These are phyloP conservation scores for Zizania latifolia DNA, from an alignment of 176 grass and related monocot species.

Conservation along the genomic window DNA sequence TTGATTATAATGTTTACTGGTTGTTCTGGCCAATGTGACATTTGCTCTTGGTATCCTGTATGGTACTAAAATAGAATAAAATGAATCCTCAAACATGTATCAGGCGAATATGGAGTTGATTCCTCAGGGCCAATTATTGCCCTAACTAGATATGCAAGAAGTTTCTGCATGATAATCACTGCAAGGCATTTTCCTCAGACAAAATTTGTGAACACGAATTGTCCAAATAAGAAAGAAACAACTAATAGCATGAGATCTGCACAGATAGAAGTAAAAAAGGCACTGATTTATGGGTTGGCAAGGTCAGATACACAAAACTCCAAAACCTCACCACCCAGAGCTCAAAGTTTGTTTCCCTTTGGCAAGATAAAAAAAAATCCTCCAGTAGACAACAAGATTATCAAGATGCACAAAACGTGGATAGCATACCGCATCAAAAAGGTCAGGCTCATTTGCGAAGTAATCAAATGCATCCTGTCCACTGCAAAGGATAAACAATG, in stretches of 20 bases:
- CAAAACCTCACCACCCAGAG: background rate
- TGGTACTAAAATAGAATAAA: slow-evolving; percentile 73
- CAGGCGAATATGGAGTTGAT: background rate
- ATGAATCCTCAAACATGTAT: slow-evolving; percentile 14
- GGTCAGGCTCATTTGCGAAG: slow-evolving; percentile 71
- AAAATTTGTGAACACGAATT: slow-evolving; percentile 1
- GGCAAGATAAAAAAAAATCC: background rate
- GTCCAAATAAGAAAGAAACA: background rate
- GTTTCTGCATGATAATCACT: background rate
- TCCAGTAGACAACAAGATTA: background rate
- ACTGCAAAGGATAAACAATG: slow-evolving; percentile 38
- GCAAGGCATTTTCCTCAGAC: background rate
- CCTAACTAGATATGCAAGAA: background rate
- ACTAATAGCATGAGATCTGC: background rate
- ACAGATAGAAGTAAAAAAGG: background rate
- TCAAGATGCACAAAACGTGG: background rate
- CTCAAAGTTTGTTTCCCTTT: background rate
- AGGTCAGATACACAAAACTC: slow-evolving; percentile 6
- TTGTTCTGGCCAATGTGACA: slow-evolving; percentile 87
- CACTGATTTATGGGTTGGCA: background rate
- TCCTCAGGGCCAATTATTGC: background rate
- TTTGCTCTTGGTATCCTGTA: slow-evolving; percentile 91
- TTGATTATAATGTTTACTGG: slow-evolving; percentile 82
- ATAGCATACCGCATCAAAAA: slow-evolving; percentile 76
- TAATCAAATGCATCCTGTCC: slow-evolving; percentile 82